These are phyloP conservation scores for Malassezia globosa DNA, from an alignment of 1,284 basidiomycete species.

Conservation along the genomic window DNA sequence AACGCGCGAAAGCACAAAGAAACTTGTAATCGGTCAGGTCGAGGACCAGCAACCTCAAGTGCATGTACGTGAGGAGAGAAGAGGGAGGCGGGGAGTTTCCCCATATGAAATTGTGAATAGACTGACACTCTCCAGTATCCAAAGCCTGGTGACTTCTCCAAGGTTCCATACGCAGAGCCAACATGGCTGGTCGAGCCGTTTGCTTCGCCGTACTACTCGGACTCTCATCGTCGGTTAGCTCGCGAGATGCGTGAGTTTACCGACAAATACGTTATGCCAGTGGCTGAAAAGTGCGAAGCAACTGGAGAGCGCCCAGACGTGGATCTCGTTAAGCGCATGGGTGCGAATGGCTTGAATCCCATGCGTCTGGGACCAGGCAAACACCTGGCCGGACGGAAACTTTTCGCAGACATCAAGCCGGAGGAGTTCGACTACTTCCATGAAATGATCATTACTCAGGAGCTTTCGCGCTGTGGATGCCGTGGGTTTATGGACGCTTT, in stretches of 20 bases:
- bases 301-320: constrained; percentile 40
- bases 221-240: constrained; percentile 47
- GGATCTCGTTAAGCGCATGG: constrained; percentile 47
- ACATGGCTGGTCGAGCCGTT: constrained; percentile 36
- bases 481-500: constrained; percentile 51
- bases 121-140: constrained; percentile 15
- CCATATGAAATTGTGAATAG: constrained; percentile 25
- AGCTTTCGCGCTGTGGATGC: constrained; percentile 63
- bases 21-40: constrained; percentile 39
- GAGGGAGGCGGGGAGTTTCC: constrained; percentile 21
- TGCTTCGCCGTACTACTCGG: constrained; percentile 48
- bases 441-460: constrained; percentile 70
- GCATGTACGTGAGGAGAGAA: constrained; percentile 13
- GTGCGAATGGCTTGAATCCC: constrained; percentile 55
- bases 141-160: constrained; percentile 27
- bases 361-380: constrained; percentile 73
- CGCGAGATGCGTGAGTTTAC: constrained; percentile 45
- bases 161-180: constrained; percentile 46
- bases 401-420: constrained; percentile 74
- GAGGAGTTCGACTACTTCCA: constrained; percentile 82
- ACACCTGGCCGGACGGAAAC: constrained; percentile 67
- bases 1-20: constrained; percentile 30
- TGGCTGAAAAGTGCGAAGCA: constrained; percentile 41
- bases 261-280: constrained; percentile 20
- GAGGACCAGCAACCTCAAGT: constrained; percentile 39